These are phyloP conservation scores for Phalaenopsis equestris DNA, from an alignment of 106 monocot genomes.

Conservation along the genomic window DNA sequence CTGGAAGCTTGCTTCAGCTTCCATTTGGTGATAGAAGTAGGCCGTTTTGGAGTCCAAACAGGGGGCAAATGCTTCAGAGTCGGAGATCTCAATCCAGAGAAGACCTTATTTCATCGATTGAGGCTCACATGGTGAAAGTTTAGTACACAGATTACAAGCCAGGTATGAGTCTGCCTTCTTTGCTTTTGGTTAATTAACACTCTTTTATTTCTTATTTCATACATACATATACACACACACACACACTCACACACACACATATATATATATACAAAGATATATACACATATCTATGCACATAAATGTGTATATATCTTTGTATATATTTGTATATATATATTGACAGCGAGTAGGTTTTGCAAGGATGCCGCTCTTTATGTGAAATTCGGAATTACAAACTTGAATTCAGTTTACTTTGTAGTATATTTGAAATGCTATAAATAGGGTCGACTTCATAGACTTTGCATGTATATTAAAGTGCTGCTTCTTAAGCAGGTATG, in stretches of 20 bases:
- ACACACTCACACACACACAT: too few species aligned
- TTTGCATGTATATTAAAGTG: neutral
- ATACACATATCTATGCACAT: too few species aligned
- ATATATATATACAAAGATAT: neutral
- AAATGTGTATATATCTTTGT: too few species aligned
- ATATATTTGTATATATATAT: too few species aligned
- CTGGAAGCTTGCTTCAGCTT: slow-evolving; percentile 71
- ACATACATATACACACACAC: too few species aligned
- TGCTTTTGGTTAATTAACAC: neutral
- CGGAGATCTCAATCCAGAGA: slow-evolving; percentile 91
- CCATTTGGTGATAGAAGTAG: slow-evolving; percentile 53
- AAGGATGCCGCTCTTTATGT: neutral
- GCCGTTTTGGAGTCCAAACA: slow-evolving; percentile 45
- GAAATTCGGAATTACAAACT: neutral
- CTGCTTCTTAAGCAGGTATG: slow-evolving; percentile 2
- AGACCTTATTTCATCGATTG: slow-evolving; percentile 69
- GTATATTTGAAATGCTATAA: neutral
- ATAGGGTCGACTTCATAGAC: neutral
- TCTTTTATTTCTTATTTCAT: neutral
- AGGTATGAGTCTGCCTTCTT: slow-evolving; percentile 17
- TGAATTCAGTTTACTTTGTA: neutral
- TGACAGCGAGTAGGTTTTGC: neutral
- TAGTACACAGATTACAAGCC: slow-evolving; percentile 15
- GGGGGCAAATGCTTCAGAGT: slow-evolving; percentile 79
- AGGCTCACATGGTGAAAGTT: slow-evolving; percentile 48